Base-by-base conservation (phyloP, 1,139 yeast genomes). In the Meyerozyma carpophila region DNA sequence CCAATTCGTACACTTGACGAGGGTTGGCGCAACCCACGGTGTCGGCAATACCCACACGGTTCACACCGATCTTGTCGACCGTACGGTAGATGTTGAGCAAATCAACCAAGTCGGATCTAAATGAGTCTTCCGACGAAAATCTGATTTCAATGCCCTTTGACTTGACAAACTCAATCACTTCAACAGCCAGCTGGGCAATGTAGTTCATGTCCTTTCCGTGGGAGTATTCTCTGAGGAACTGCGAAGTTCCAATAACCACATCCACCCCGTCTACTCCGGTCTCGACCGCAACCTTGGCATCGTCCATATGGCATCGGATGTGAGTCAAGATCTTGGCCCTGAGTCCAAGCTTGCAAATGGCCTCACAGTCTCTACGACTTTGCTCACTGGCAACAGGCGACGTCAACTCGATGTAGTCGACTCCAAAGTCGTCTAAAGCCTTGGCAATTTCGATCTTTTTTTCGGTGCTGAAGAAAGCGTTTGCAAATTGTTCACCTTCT, bases 1-100 rank as follows among this genome's bases (percentile, higher is more conserved):
- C 95, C 60, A 93, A 81, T 71, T 93, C 98, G 66, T 91, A 93
- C 47, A 93, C 98, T 71, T 93, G 98, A 75, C 98, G 84, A 60
- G 98, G 98, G 75, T 91, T 93, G 50, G 98, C 98, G 66, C 98
- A 88, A 42, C 98, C 98, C 49, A 93, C 98, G 41, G 98, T 93
- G 69, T 93, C 98, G 50, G 98, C 98, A 71, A 93, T 93, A 76
- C 98, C 98, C 44, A 93, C 97, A 72, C 98, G 84, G 77, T 93
- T 90, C 46, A 93, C 98, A 60, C 98, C 98, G 56, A 93, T 90
- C 77, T 90, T 88, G 74, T 88, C 95, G 50, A 93, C 98, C 28
- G 98, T 90, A 70, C 93, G 86, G 75, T 93, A 93, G 58, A 93
- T 93, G 74, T 93, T 91, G 57, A 93, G 79, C 63, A 93, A 76